Percentiles rank a stretch among this genome's conserved stretches.
phyloP scores from a whole-genome alignment of 1,139 yeast genomes.

The Candida glucosophila region DNA sequence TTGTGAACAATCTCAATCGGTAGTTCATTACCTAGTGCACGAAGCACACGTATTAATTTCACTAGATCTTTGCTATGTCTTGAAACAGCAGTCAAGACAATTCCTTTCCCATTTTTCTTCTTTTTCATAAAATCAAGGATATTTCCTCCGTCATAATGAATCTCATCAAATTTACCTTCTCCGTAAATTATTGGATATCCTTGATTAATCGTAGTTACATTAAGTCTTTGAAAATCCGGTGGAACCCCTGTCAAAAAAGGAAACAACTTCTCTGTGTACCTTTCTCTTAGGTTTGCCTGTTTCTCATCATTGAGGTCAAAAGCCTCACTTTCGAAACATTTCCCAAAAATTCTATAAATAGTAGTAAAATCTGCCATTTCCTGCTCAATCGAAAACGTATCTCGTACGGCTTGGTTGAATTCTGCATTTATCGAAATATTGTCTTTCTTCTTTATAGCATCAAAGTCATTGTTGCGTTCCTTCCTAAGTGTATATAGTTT shows the following conservation, averaged over 20 bases:
- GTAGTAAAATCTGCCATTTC: conserved; percentile 31
- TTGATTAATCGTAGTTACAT: conserved; percentile 12
- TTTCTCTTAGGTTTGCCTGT: conserved; percentile 19
- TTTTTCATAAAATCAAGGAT: conserved; percentile 14
- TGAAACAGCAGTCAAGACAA: conserved; percentile 29
- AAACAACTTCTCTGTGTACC: conserved; percentile 5
- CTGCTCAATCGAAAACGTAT: conserved; percentile 14
- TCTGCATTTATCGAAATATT: conserved; percentile 11
- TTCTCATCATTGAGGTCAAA: conserved; percentile 8
- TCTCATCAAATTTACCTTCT: conserved; percentile 6
- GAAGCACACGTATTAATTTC: conserved; percentile 25
- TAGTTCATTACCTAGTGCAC: conserved; percentile 30
- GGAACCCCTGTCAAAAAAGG: conserved; percentile 17
- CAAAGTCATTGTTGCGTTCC: conserved; percentile 5
- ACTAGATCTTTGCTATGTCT: conserved; percentile 26
- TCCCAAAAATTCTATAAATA: conserved; percentile 24
- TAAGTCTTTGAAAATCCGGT: conserved; percentile 15
- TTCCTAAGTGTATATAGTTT: conserved; percentile 5
- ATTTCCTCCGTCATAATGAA: conserved; percentile 10
- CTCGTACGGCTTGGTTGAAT: conserved; percentile 10
- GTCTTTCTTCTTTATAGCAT: conserved; percentile 10
- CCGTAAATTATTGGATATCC: conserved; percentile 2
- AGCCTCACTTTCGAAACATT: too few species aligned
- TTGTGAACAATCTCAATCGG: conserved; percentile 34
- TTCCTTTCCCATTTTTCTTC: conserved; percentile 29